Base-by-base conservation (phyloP, 2,329 filamentous ascomycete species). In the Microsporum canis region DNA sequence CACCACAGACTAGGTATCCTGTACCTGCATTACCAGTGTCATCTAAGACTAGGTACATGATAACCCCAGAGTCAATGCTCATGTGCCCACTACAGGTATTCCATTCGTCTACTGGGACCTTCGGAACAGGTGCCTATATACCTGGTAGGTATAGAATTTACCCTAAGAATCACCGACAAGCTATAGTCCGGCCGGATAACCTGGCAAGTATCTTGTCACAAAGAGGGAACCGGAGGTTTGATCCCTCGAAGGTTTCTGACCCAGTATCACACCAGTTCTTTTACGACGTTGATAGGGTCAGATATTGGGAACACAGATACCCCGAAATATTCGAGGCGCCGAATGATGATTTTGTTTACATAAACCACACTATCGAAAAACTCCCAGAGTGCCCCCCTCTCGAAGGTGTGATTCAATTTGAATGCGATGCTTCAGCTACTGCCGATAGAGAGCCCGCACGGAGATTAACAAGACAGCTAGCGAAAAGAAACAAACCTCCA, bases 71-170 rank as follows among this genome's bases (percentile, higher is more conserved):
- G 27, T 53, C 39, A 55, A 73, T 75, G 66, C 60, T 77, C 27
- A 74, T 76, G 69, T 71, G 69, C 53, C 70, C 76, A 17, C 64
- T 63, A 12, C 74, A 77, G 56, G 60, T 62, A 1, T 79, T 78
- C 64, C 70, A 78, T 61, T 34, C 66, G 6, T 62, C 64, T 2
- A 76, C 67, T 36, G 77, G 78, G 3, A 80, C 78, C 0, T 80
- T 79, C 65, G 75, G 73, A 1, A 80, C 78, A 0, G 68, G 53
- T 10, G 36, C 57, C 56, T 41, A 55, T 38, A 57, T 43, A 14
- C 34, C 55, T 14, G 17, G 55, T 41, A 29, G 7, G 41, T 34
- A 57, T 51, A 17, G 23, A 14, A 33, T 47, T 5, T 43, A 34
- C 4, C 55, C 29, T 17, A n/a, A n/a, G 10, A 41, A 57, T 5